Percentiles rank a stretch among this genome's conserved stretches.
These are phyloP conservation scores for Pseudogymnoascus sp. DNA, from an alignment of 2,329 filamentous ascomycete species.

Conservation along the genomic window DNA sequence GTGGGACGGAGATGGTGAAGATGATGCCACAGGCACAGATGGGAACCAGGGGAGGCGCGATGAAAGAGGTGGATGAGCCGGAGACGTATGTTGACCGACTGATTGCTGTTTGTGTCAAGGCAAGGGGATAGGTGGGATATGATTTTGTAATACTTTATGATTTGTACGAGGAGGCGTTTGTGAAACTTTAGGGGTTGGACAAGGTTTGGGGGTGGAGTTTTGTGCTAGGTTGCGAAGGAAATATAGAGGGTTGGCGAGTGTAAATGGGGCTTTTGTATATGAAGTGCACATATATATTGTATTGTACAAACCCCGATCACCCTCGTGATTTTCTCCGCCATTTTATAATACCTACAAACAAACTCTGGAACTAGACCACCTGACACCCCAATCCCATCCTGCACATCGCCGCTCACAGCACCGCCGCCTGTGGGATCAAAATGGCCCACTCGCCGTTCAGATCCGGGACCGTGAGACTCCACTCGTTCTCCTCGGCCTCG, in stretches of 20 bases:
- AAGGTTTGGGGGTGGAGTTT: neutral
- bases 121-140: neutral
- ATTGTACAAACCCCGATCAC: neutral
- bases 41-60: neutral
- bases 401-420: neutral
- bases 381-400: neutral
- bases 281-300: neutral
- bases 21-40: neutral
- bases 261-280: neutral
- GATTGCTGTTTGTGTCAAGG: neutral
- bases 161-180: neutral
- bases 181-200: neutral
- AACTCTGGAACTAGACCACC: neutral
- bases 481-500: constrained; percentile 36
- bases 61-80: neutral
- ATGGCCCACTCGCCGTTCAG: constrained; percentile 21
- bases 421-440: neutral
- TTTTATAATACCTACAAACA: neutral
- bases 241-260: neutral
- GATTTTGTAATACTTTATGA: neutral
- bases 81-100: constrained; percentile 1
- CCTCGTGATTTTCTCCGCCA: neutral
- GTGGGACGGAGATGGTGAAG: neutral
- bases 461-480: constrained; percentile 18
- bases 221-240: neutral